Conservation (phyloP, 768 basidiomycete genomes). For the Crassisporium funariophilum region DNA sequence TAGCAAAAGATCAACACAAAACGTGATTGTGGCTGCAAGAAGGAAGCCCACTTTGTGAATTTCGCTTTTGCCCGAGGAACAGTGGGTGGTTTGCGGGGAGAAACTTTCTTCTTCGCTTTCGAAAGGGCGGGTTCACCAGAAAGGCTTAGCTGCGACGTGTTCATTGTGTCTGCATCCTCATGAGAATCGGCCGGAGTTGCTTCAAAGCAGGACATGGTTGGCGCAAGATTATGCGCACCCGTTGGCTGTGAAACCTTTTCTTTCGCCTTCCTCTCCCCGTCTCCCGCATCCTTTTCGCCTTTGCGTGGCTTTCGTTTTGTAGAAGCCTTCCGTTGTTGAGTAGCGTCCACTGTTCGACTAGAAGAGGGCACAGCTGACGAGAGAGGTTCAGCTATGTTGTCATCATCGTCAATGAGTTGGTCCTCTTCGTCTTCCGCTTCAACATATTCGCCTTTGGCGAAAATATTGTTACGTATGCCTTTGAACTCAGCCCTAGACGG, state of each 20-base stretch:
- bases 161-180: slow-evolving; percentile 32
- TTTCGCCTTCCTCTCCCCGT: slow-evolving; percentile 50
- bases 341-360: slow-evolving; percentile 33
- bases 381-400: slow-evolving; percentile 28
- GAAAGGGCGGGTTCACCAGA: slow-evolving; percentile 35
- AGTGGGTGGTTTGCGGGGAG: slow-evolving; percentile 46
- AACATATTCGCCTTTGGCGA: slow-evolving; percentile 42
- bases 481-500: too few species aligned
- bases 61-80: slow-evolving; percentile 39
- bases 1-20: slow-evolving; percentile 14
- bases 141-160: slow-evolving; percentile 23
- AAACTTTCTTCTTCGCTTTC: slow-evolving; percentile 51
- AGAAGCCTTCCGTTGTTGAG: slow-evolving; percentile 52
- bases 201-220: slow-evolving; percentile 46
- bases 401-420: slow-evolving; percentile 66
- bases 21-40: slow-evolving; percentile 4
- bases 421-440: slow-evolving; percentile 78
- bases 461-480: too few species aligned
- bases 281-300: slow-evolving; percentile 45
- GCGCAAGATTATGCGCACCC: slow-evolving; percentile 38
- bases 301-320: slow-evolving; percentile 57
- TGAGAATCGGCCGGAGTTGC: slow-evolving; percentile 40
- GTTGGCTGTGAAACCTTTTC: slow-evolving; percentile 38
- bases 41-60: slow-evolving; percentile 32
- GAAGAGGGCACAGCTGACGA: slow-evolving; percentile 30